Base-by-base conservation (phyloP, 805 yeast genomes). In the Wickerhamiella occidentalis region DNA sequence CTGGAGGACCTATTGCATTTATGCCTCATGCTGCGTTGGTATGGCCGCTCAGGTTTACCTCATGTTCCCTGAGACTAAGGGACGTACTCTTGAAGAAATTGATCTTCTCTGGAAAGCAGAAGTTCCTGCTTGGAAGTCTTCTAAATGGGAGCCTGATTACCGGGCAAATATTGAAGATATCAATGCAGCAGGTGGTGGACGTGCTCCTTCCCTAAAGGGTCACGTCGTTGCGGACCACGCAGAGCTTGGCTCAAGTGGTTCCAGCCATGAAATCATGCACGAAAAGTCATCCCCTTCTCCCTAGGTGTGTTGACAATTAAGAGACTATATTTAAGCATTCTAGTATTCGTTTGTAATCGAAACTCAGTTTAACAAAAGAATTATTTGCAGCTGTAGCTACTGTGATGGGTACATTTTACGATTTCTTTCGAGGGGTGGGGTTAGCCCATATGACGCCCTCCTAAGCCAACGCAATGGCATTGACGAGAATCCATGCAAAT, bases 21-120 rank as follows among this genome's bases (percentile, higher is more conserved):
- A 87, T 85, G 88, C 87, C 37, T 79, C 80, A 6, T 79, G 80
- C 67, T 70, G 76, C 62, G 60, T 74, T 47, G 68, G 77, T 55
- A 72, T 79, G 22, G 58, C 80, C 62, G 66, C 76, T 65, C 78
- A 74, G 63, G 79, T 76, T 35, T 79, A 68, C 67, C 68, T 73
- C 66, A 68, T 68, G 54, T 75, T 79, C 55, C 73, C 74, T 53
- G 85, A 81, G 67, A 80, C 86, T 38, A 78, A 77, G 65, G 82
- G 82, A 52, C 72, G 78, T 58, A 66, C 78, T 22, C 73, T 81
- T 61, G 86, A 81, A 63, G 80, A 80, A 62, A 76, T 81, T 56
- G 84, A 77, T 61, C 76, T 73, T 58, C 61, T 80, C 62, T 81
- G 78, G 58, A 71, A 60, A 19, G 51, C 54, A 40, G 47, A 52